Conservation (phyloP, 75 land plant genomes). For the Azolla pinnata region DNA sequence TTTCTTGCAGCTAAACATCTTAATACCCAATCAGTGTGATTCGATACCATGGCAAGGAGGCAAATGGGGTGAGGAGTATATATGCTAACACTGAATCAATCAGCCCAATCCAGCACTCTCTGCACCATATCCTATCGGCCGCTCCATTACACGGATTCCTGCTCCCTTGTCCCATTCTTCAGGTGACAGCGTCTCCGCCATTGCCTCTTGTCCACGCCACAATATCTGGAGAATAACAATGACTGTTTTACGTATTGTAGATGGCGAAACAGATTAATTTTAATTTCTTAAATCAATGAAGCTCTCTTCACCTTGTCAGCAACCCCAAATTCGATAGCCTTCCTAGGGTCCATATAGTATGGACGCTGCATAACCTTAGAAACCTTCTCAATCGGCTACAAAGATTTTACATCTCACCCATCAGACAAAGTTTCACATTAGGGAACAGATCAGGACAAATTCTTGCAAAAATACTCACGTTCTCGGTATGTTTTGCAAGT, state of each 20-base stretch:
- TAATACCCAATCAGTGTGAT: too few relatives aligned
- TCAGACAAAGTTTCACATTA: background rate
- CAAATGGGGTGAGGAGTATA: too few relatives aligned
- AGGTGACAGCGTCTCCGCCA: conserved; percentile 57
- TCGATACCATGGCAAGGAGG: too few relatives aligned
- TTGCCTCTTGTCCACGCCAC: conserved; percentile 89
- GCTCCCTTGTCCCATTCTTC: conserved; percentile 74
- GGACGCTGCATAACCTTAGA: conserved; percentile 63
- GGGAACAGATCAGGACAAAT: background rate
- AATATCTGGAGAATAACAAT: conserved; percentile 37
- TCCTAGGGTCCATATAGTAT: conserved; percentile 60
- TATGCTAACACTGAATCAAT: too few relatives aligned
- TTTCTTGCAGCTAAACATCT: too few relatives aligned
- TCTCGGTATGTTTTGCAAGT: conserved; percentile 83
- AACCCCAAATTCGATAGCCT: conserved; percentile 84
- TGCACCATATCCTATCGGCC: conserved; percentile 23
- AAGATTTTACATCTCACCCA: conserved; percentile 3
- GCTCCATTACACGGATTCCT: conserved; percentile 57
- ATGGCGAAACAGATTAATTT: too few relatives aligned
- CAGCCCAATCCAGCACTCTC: conserved; percentile 19
- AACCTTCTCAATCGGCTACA: conserved; percentile 58
- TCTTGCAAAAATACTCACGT: conserved; percentile 45
- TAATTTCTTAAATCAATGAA: too few relatives aligned
- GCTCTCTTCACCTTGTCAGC: conserved; percentile 57
- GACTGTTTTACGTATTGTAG: background rate